Evolutionary conservation across 495 filamentous ascomycete species (phyloP), one percentile per base, ranked within the genome.

Genomic region (Penicillium ochrochloron): DNA sequence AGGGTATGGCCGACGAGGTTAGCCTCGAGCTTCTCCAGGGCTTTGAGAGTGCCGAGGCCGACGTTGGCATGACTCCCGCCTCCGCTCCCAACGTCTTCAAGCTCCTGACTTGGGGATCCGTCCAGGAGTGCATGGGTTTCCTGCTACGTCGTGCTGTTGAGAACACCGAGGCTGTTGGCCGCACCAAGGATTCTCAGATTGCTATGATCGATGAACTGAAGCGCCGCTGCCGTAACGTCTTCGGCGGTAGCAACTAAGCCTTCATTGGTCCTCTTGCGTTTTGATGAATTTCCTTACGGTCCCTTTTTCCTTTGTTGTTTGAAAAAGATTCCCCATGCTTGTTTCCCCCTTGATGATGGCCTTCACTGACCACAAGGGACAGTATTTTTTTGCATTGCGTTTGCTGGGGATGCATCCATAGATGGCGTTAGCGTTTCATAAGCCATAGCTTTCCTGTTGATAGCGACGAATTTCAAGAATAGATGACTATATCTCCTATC

Each of bases 1-100:
- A 94, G 82, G 95, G 95, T 23, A 97, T 97, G 95, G 95, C 95
- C 17, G 95, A 99, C 65, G 95, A 99, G 70, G 88, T 99, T 23
- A 92, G 89, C 76, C 91, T 91, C 65, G 89, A 92, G 69, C 78
- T 97, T 17, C 85, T 97, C 27, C 74, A 87, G 63, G 84, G 83
- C 5, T 77, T 82, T 62, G 70, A 80, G 61, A 67, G 42, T 33
- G 72, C 73, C 33, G 75, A 75, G 56, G 17, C 60, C 53, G 57
- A 52, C 11, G 66, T 66, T 34, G 63, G 64, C 33, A 60, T 59
- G 19, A 61, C 70, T 12, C 61, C 73, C 3, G 42, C 72, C 23
- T 81, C 88, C 29, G 75, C 80, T 11, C 85, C 86, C 0, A 83
- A 85, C 65, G 90, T 89, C 19, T 96, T 89, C 78, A 99, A 99